Conservation (phyloP, 2,329 filamentous ascomycete genomes). For the Bipolaris victoriae region DNA sequence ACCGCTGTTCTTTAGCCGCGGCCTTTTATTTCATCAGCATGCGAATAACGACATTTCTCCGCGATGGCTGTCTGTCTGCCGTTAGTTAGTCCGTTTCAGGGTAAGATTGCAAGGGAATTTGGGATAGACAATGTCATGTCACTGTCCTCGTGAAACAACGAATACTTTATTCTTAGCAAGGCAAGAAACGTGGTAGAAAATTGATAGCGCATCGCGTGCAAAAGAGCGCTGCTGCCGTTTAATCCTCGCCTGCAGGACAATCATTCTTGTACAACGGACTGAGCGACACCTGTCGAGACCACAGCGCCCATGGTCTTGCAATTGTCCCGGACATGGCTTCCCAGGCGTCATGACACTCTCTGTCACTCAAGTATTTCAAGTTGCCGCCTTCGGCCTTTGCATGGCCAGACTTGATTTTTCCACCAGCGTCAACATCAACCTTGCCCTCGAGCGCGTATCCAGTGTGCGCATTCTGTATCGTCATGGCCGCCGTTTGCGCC, state of each 20-base stretch:
- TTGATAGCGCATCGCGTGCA: background rate
- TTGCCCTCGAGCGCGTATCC: conserved; percentile 50
- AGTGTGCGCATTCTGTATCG: conserved; percentile 42
- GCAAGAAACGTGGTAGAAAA: background rate
- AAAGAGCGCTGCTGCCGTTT: background rate
- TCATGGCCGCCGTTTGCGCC: conserved; percentile 49
- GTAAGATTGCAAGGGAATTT: no score
- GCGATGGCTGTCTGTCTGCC: no score
- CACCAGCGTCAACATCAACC: conserved; percentile 47
- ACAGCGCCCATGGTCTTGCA: conserved; percentile 52
- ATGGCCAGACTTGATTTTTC: conserved; percentile 51
- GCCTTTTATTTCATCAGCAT: no score
- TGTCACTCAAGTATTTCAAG: conserved; percentile 51
- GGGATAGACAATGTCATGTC: no score
- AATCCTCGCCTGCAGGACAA: conserved; percentile 42
- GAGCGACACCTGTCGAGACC: conserved; percentile 52
- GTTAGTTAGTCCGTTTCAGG: no score
- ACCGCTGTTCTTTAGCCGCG: no score
- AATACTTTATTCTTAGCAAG: background rate
- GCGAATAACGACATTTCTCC: no score
- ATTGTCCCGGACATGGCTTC: conserved; percentile 43
- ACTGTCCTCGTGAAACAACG: background rate
- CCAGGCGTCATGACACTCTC: conserved; percentile 52
- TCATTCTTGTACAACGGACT: conserved; percentile 51
- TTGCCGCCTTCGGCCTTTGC: conserved; percentile 52